Base-by-base conservation (phyloP, 139 green algal genomes). In the Volvox africanus region DNA sequence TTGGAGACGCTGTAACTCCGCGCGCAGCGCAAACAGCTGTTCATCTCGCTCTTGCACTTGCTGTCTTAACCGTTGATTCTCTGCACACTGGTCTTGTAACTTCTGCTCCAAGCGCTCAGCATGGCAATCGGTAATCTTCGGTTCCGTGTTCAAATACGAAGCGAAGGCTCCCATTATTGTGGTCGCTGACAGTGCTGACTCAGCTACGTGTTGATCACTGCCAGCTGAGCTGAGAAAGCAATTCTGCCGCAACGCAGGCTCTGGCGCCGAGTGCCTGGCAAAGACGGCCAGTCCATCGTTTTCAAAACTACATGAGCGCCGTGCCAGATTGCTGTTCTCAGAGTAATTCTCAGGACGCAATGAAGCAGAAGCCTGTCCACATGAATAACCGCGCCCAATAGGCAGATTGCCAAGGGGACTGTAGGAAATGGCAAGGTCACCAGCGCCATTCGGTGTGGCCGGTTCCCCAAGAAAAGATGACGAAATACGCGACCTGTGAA, bases 391-490 rank as follows among this genome's bases (percentile, higher is more conserved):
- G 30, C 75, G 30, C 32, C 75, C 33, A 81, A 44, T 35, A 26
- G 17, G 36, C 36, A 37, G 19, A 30, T 32, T 67, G 80, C 50
- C 11, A 24, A 86, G 44, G 5, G 80, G 80, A 55, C 80, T 86
- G 28, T 86, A 55, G 16, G 80, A 86, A 17, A 18, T 62, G 11
- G 22, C 28, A 11, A 19, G 37, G 50, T 86, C 80, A 6, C 80
- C 80, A 21, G 80, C 35, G n/a, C 80, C 80, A 86, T 86, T 86
- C 37, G 80, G 80, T 14, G 80, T 86, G 11, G 80, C 80, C 37
- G 80, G 80, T 26, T 86, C 80, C 20, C 80, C 80, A 26, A 62
- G 37, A 35, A 33, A 67, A 37, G 28, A 68, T 0, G 78, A 2
- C 1, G 78, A 67, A 18, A 65, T 32, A 32, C 78, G 36, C 20